These are phyloP conservation scores for Raphanus sativus DNA, from an alignment of 345 rosid species.

Conservation along the genomic window DNA sequence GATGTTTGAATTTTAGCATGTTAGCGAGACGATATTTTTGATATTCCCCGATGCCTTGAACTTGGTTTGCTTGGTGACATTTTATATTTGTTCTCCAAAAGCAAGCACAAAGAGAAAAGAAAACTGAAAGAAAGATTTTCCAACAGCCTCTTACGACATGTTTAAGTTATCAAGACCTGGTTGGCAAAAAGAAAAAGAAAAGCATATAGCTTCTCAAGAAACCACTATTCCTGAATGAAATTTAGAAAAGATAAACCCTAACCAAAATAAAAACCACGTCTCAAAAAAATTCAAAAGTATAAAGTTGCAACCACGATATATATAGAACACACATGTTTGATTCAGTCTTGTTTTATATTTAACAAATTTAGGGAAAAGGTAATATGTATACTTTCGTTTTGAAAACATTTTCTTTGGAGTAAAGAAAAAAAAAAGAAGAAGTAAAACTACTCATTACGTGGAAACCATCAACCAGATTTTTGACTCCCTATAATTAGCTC, in stretches of 20 bases:
- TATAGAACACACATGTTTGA: slow-evolving; percentile 2
- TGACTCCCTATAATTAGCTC: neutral
- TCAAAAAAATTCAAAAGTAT: neutral
- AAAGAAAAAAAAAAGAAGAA: neutral
- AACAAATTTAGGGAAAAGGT: neutral
- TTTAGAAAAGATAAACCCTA: slow-evolving; percentile 2
- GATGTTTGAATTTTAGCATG: neutral
- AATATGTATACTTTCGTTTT: slow-evolving; percentile 1
- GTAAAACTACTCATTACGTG: slow-evolving; percentile 25
- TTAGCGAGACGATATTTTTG: neutral
- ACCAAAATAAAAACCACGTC: neutral
- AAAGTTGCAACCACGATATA: slow-evolving; percentile 22
- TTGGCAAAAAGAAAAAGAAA: neutral
- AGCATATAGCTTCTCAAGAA: neutral
- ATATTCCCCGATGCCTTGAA: neutral
- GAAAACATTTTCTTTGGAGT: neutral
- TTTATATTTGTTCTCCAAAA: neutral
- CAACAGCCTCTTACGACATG: neutral
- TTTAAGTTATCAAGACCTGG: neutral
- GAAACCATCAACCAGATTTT: slow-evolving; percentile 17
- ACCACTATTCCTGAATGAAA: neutral
- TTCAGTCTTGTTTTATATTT: slow-evolving; percentile 4
- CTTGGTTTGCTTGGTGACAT: neutral
- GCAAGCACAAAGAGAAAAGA: neutral
- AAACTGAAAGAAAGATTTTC: neutral